These are phyloP conservation scores for Aspergillus viridinutans DNA, from an alignment of 2,329 filamentous ascomycete species.

Conservation along the genomic window DNA sequence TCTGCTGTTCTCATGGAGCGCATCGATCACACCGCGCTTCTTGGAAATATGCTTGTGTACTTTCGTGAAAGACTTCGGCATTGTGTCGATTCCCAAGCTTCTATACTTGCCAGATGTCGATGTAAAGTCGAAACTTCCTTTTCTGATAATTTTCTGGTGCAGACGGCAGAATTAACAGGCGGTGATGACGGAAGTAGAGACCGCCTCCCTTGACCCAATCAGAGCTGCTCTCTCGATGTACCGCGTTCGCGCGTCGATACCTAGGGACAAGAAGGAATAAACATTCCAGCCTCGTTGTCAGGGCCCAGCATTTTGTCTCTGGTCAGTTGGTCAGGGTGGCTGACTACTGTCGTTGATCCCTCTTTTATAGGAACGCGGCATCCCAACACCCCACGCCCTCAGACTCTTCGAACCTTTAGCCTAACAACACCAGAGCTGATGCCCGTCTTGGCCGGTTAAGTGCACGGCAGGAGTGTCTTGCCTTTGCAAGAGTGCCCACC, in stretches of 20 bases:
- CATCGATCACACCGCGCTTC: constrained; percentile 71
- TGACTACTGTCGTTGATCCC: constrained; percentile 10
- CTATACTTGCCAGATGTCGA: neutral
- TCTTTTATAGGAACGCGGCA: neutral
- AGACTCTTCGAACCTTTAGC: constrained; percentile 1
- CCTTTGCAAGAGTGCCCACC: constrained; percentile 23
- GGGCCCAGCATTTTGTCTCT: constrained; percentile 6
- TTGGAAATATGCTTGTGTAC: constrained; percentile 86
- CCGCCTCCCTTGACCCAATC: constrained; percentile 17
- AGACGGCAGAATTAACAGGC: constrained; percentile 29
- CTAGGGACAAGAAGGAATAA: constrained; percentile 21
- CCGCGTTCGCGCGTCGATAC: constrained; percentile 34
- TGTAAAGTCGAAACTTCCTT: constrained; percentile 4
- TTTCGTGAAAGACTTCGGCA: constrained; percentile 76
- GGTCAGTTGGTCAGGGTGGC: constrained; percentile 1
- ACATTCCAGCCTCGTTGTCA: constrained; percentile 31
- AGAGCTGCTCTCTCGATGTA: constrained; percentile 5
- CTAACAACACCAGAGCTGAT: constrained; percentile 9
- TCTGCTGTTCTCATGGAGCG: constrained; percentile 82
- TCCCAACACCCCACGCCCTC: neutral
- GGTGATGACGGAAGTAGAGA: constrained; percentile 17
- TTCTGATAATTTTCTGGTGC: constrained; percentile 22
- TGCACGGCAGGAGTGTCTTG: constrained; percentile 29
- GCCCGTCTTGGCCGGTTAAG: constrained; percentile 18
- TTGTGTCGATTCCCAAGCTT: constrained; percentile 33